These are phyloP conservation scores for Podospora pseudopauciseta DNA, from an alignment of 495 filamentous ascomycete genomes.

Conservation along the genomic window DNA sequence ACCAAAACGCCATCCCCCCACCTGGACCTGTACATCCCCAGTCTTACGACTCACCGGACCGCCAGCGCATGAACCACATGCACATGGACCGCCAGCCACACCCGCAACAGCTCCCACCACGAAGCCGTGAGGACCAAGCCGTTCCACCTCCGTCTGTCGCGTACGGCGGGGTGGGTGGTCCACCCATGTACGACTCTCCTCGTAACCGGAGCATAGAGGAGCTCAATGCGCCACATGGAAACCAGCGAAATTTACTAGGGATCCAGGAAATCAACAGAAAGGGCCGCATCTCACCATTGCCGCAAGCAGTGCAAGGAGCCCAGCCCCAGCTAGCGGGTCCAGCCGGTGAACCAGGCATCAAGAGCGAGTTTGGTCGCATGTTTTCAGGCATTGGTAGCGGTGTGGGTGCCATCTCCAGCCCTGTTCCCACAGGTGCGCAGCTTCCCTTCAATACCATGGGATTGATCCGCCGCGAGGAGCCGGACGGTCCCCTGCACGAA, in stretches of 20 bases:
- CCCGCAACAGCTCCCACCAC: slow-evolving; percentile 23
- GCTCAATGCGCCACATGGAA: slow-evolving; percentile 45
- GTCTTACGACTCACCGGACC: slow-evolving; percentile 50
- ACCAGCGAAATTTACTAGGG: slow-evolving; percentile 51
- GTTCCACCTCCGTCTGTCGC: slow-evolving; percentile 45
- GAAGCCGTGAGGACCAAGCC: slow-evolving; percentile 35
- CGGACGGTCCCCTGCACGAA: slow-evolving; percentile 38
- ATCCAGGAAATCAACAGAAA: slow-evolving; percentile 62
- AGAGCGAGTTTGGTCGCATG: slow-evolving; percentile 87
- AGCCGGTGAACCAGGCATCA: slow-evolving; percentile 76
- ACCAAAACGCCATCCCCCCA: slow-evolving; percentile 40
- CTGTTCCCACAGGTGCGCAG: slow-evolving; percentile 47
- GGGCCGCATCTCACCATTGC: slow-evolving; percentile 70
- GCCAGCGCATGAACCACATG: slow-evolving; percentile 35
- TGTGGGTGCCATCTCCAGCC: slow-evolving; percentile 59
- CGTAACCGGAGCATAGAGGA: slow-evolving; percentile 55
- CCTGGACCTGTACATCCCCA: slow-evolving; percentile 36
- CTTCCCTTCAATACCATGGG: slow-evolving; percentile 41
- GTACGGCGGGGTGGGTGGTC: slow-evolving; percentile 34
- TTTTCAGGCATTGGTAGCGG: slow-evolving; percentile 89
- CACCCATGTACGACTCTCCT: slow-evolving; percentile 36
- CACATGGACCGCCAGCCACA: slow-evolving; percentile 39
- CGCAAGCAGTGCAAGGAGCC: slow-evolving; percentile 88
- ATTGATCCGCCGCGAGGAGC: slow-evolving; percentile 45
- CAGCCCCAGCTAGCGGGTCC: slow-evolving; percentile 73